phyloP scores from a whole-genome alignment of 2,329 filamentous ascomycete genomes.

The Elsinoe necatrix region DNA sequence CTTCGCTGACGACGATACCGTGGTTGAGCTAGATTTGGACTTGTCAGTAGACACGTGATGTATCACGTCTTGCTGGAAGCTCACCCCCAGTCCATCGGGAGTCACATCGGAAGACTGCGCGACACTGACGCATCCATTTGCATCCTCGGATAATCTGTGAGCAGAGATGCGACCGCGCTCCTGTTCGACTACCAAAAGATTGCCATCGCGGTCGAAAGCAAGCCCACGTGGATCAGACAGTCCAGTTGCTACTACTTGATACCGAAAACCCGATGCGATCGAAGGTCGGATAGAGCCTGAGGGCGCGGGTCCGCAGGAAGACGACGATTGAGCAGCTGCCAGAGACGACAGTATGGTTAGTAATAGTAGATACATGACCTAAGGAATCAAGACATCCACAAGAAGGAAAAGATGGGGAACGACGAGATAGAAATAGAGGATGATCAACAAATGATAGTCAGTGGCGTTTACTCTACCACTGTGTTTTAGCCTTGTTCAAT shows the following conservation, averaged over 20 bases:
- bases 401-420: background rate
- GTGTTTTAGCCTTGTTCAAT: constrained; percentile 5
- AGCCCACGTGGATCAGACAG: constrained; percentile 40
- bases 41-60: too few species aligned
- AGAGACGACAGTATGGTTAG: background rate
- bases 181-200: constrained; percentile 42
- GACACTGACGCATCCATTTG: constrained; percentile 15
- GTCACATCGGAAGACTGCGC: constrained; percentile 11
- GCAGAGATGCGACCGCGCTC: constrained; percentile 29
- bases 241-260: constrained; percentile 39
- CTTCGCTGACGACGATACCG: constrained; percentile 40
- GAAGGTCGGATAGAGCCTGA: constrained; percentile 26
- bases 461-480: constrained; percentile 4
- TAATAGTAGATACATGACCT: background rate
- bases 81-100: constrained; percentile 6
- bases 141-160: constrained; percentile 27
- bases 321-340: constrained; percentile 2
- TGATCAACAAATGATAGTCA: background rate
- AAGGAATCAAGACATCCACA: background rate
- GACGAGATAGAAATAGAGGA: background rate
- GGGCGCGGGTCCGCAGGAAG: constrained; percentile 17
- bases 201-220: constrained; percentile 40
- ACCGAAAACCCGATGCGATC: constrained; percentile 35
- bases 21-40: constrained; percentile 38
- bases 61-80: background rate